phyloP scores from a whole-genome alignment of 2,329 filamentous ascomycete species.

The Aureobasidium sp. region DNA sequence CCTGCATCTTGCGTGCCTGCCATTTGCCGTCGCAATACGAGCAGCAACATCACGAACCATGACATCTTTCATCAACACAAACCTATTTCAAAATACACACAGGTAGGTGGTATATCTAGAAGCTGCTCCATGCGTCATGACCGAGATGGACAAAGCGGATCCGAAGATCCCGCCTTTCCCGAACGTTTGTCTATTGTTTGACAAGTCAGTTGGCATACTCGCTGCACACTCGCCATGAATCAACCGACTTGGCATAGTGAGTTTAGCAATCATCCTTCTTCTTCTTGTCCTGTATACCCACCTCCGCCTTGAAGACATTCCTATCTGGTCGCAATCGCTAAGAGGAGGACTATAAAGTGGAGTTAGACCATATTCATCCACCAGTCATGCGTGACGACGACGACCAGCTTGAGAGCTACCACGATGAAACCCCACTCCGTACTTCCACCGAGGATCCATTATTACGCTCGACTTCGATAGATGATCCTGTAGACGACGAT shows the following conservation, averaged over 20 bases:
- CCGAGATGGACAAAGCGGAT: neutral
- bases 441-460: conserved; percentile 21
- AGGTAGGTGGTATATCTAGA: neutral
- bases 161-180: conserved; percentile 1
- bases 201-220: neutral
- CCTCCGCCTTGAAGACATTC: neutral
- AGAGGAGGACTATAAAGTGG: conserved; percentile 11
- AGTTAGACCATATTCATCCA: conserved; percentile 7
- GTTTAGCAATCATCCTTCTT: neutral
- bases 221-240: neutral
- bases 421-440: conserved; percentile 17
- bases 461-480: conserved; percentile 19
- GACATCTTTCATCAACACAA: neutral
- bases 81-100: neutral
- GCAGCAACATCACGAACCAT: neutral
- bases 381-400: conserved; percentile 14
- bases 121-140: neutral
- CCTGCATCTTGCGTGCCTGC: neutral
- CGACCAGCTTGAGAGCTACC: conserved; percentile 18
- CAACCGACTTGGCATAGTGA: conserved; percentile 1
- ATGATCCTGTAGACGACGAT: conserved; percentile 11
- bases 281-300: neutral
- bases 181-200: neutral
- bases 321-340: conserved; percentile 12
- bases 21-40: neutral